phyloP scores from a whole-genome alignment of 805 yeast species.

The Teunomyces aglyptinius region DNA sequence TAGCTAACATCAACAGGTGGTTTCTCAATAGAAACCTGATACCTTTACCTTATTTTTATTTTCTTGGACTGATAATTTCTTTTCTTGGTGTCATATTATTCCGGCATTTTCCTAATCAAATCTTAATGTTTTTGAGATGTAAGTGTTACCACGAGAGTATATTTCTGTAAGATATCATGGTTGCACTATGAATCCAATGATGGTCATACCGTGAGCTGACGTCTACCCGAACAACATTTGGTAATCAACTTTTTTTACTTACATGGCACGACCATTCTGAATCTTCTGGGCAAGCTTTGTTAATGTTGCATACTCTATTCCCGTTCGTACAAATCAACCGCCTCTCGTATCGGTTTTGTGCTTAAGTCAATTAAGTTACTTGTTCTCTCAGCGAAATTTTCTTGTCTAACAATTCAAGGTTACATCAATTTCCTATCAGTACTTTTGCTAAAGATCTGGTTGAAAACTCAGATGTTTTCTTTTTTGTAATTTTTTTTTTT shows the following conservation, averaged over 20 bases:
- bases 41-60: neutral
- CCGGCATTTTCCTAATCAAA: neutral
- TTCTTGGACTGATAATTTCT: neutral
- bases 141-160: too few species aligned
- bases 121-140: too few species aligned
- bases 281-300: neutral
- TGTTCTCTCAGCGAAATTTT: neutral
- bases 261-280: neutral
- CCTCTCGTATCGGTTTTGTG: too few species aligned
- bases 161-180: too few species aligned
- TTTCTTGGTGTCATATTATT: neutral
- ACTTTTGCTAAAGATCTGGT: neutral
- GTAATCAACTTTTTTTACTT: too few species aligned
- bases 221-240: too few species aligned
- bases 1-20: conserved; percentile 3
- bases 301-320: neutral
- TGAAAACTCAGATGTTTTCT: neutral
- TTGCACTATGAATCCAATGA: too few species aligned
- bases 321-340: neutral
- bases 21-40: neutral
- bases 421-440: neutral
- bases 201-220: too few species aligned
- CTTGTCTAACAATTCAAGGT: neutral
- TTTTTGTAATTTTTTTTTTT: neutral
- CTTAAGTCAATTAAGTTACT: neutral